A percentile compares a stretch with the other conserved stretches of the same genome.
Conservation (phyloP, 116 monocot species). For the Iris pallida region DNA sequence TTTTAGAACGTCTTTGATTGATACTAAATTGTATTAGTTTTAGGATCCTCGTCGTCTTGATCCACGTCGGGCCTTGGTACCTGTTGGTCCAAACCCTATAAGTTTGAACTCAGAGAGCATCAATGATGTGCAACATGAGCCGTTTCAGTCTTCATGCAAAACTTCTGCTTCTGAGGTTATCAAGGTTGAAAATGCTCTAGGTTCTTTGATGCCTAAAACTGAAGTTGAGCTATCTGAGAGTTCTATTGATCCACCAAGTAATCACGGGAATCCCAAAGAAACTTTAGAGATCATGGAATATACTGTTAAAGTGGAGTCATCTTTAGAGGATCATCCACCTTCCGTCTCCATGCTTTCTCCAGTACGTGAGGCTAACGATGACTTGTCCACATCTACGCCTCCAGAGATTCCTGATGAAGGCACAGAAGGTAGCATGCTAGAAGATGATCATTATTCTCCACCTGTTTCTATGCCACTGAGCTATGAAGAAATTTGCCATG, state of each 20-base stretch:
- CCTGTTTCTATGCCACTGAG: slow-evolving; percentile 17
- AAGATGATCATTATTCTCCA: slow-evolving; percentile 42
- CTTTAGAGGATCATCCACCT: slow-evolving; percentile 22
- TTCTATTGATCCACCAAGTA: slow-evolving; percentile 14
- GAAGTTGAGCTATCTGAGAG: slow-evolving; percentile 25
- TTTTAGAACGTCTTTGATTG: slow-evolving; percentile 1
- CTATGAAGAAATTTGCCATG: slow-evolving; percentile 42
- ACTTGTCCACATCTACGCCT: slow-evolving; percentile 27
- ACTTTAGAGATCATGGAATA: slow-evolving; percentile 20
- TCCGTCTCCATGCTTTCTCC: slow-evolving; percentile 32
- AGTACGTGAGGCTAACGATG: slow-evolving; percentile 28
- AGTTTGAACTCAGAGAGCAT: slow-evolving; percentile 26
- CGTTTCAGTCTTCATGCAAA: slow-evolving; percentile 20
- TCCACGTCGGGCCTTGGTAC: slow-evolving; percentile 56
- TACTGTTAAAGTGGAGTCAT: slow-evolving; percentile 17
- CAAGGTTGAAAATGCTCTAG: slow-evolving; percentile 25
- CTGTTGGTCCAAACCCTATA: slow-evolving; percentile 22
- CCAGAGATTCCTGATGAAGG: slow-evolving; percentile 30
- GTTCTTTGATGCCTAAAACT: slow-evolving; percentile 20
- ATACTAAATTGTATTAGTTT: slow-evolving; percentile 30
- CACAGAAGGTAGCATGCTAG: slow-evolving; percentile 28
- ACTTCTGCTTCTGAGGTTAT: slow-evolving; percentile 11
- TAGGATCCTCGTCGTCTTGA: slow-evolving; percentile 97
- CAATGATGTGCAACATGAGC: slow-evolving; percentile 21
- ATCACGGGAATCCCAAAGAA: slow-evolving; percentile 24